Evolutionary conservation across 2,329 filamentous ascomycete species (phyloP).

Genomic region (Alternaria gansuensis): DNA sequence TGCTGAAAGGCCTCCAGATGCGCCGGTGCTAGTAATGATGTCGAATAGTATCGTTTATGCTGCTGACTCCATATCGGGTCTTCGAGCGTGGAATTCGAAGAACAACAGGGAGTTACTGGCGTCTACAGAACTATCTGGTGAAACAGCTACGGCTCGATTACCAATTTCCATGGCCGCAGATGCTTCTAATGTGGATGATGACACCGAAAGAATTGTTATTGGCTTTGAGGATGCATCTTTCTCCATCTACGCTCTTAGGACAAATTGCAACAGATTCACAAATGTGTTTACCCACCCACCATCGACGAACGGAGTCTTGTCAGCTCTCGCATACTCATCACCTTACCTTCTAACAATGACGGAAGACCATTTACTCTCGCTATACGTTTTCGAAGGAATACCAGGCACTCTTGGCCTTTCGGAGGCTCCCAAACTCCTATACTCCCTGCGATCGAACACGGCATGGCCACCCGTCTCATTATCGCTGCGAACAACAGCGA

Average conservation of each 20-base stretch:
- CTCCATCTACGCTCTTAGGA: slow-evolving; percentile 71
- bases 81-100: slow-evolving; percentile 81
- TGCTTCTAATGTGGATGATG: slow-evolving; percentile 38
- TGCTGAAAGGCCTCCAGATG: slow-evolving; percentile 60
- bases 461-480: slow-evolving; percentile 80
- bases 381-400: slow-evolving; percentile 70
- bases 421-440: slow-evolving; percentile 68
- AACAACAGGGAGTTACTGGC: slow-evolving; percentile 67
- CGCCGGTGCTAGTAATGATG: slow-evolving; percentile 77
- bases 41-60: slow-evolving; percentile 80
- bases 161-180: slow-evolving; percentile 75
- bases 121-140: slow-evolving; percentile 43
- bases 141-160: slow-evolving; percentile 31
- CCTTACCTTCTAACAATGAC: slow-evolving; percentile 85
- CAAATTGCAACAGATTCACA: slow-evolving; percentile 56
- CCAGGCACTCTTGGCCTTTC: slow-evolving; percentile 29
- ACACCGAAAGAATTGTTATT: slow-evolving; percentile 47
- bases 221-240: slow-evolving; percentile 60
- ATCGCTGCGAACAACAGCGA: slow-evolving; percentile 75
- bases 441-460: slow-evolving; percentile 82
- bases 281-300: slow-evolving; percentile 67
- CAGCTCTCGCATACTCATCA: slow-evolving; percentile 74
- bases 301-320: slow-evolving; percentile 71
- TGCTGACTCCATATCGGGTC: slow-evolving; percentile 71
- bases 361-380: slow-evolving; percentile 73